These are phyloP conservation scores for Pachysolen tannophilus DNA, from an alignment of 805 yeast species.

Conservation along the genomic window DNA sequence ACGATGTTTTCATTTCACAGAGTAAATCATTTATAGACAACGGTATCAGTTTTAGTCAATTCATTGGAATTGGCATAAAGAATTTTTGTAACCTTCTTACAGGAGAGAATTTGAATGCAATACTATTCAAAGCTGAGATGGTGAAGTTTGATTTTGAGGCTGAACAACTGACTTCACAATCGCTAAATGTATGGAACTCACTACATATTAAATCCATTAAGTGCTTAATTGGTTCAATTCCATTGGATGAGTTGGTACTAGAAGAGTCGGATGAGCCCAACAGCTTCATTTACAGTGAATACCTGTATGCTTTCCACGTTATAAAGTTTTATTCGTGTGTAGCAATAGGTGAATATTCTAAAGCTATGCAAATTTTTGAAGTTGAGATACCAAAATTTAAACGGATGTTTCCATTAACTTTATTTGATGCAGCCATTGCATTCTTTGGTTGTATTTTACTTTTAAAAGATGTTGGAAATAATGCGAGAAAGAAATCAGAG, in stretches of 20 bases:
- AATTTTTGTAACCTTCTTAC: neutral
- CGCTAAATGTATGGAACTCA: too few relatives aligned
- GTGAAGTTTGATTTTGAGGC: neutral
- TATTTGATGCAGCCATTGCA: too few relatives aligned
- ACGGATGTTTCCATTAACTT: neutral
- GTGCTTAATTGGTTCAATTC: constrained; percentile 3
- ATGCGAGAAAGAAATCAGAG: constrained; percentile 13
- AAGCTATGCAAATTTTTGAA: neutral
- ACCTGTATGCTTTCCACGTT: neutral
- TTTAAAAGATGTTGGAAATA: constrained; percentile 12
- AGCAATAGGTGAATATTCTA: neutral
- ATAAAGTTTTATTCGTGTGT: constrained; percentile 1
- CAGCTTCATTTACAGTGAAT: neutral
- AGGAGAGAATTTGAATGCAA: constrained; percentile 7
- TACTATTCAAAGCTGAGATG: neutral
- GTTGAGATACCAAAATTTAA: neutral
- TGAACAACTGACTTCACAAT: too few relatives aligned
- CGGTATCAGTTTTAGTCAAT: constrained; percentile 1
- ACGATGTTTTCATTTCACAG: constrained; percentile 13
- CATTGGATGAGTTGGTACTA: neutral
- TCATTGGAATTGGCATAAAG: constrained; percentile 11
- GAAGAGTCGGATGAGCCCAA: neutral
- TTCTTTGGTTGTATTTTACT: constrained; percentile 11
- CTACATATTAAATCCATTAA: constrained; percentile 2
- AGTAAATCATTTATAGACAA: constrained; percentile 6